These are phyloP conservation scores for Ophiostoma ips DNA, from an alignment of 2,329 filamentous ascomycete species.

Conservation along the genomic window DNA sequence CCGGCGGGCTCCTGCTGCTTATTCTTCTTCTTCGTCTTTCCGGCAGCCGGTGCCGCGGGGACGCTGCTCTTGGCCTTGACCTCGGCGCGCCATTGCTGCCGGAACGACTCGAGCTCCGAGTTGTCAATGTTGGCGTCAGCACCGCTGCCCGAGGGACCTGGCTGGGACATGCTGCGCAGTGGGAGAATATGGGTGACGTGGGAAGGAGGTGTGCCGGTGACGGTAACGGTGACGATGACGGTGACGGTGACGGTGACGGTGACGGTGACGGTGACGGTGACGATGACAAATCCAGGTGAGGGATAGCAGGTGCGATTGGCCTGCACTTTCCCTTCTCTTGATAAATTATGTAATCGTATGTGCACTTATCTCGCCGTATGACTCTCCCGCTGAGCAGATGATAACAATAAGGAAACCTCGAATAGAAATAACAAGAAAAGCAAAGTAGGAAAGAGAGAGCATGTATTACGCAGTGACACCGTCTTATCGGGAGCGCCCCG, in stretches of 20 bases:
- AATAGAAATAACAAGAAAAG: not conserved
- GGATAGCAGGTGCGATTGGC: no score
- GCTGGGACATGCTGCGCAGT: conserved; percentile 9
- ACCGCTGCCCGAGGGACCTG: not conserved
- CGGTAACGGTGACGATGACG: not conserved
- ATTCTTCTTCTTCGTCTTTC: no score
- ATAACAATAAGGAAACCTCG: no score
- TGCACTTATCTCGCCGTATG: no score
- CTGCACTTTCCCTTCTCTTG: no score
- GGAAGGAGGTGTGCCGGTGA: not conserved
- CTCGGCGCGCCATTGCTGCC: conserved; percentile 75
- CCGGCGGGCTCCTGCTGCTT: no score
- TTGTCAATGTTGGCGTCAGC: conserved; percentile 25
- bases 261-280: not conserved
- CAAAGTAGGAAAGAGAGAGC: not conserved
- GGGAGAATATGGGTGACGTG: no score
- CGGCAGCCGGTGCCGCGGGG: not conserved
- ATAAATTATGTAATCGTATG: no score
- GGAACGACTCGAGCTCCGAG: conserved; percentile 73
- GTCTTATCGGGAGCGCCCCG: no score
- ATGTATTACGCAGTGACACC: no score
- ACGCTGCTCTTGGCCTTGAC: conserved; percentile 36
- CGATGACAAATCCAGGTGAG: conserved; percentile 10
- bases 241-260: no score
- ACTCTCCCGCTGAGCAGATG: no score